Evolutionary conservation across 2,329 filamentous ascomycete genomes (phyloP).

Genomic region (Aureobasidium sp.): DNA sequence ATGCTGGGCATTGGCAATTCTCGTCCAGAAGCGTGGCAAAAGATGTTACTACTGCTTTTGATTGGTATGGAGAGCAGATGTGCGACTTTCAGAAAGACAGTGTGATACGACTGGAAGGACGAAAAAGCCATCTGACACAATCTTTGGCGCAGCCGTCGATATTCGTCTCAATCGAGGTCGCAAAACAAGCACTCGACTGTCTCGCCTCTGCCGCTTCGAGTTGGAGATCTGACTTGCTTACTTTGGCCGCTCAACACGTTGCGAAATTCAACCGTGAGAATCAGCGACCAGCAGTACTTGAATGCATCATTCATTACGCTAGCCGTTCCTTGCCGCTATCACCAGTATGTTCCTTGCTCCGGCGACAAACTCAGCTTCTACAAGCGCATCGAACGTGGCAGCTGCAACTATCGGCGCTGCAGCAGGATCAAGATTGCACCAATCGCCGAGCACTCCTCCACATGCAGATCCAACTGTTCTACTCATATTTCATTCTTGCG

Average conservation of each 20-base stretch:
- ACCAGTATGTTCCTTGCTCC: neutral
- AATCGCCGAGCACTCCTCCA: neutral
- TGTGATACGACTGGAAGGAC: neutral
- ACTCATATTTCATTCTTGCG: neutral
- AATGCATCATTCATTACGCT: neutral
- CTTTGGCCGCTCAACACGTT: neutral
- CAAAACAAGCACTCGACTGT: neutral
- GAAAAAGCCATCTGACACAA: neutral
- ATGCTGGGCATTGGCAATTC: neutral
- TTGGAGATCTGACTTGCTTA: neutral
- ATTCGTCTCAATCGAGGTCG: neutral
- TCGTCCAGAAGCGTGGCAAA: neutral
- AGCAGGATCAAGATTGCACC: neutral
- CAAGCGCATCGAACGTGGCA: neutral
- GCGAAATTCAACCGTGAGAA: neutral
- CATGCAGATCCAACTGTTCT: conserved; percentile 6
- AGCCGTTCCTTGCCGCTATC: neutral
- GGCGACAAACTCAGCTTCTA: neutral
- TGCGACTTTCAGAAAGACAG: too few relatives aligned
- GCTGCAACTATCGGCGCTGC: neutral
- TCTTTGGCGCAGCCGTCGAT: neutral
- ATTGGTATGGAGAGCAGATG: neutral
- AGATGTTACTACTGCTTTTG: neutral
- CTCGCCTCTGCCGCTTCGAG: neutral
- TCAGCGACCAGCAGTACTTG: neutral